These are phyloP conservation scores for Tilletia walkeri DNA, from an alignment of 1,284 basidiomycete genomes.

Conservation along the genomic window DNA sequence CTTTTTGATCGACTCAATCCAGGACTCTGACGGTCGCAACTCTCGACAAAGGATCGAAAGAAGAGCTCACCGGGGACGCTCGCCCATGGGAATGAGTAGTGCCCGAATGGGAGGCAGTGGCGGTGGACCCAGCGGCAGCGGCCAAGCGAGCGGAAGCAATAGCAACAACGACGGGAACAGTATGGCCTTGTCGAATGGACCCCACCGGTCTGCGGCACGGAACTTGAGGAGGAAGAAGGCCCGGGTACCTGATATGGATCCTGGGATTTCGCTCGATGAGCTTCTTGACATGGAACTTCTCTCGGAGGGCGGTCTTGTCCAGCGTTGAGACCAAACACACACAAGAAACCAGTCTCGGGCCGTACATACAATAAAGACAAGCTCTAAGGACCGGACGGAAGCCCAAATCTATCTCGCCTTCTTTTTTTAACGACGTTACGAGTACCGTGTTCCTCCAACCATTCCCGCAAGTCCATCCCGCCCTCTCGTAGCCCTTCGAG, in stretches of 20 bases:
- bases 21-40: constrained; percentile 14
- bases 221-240: not conserved
- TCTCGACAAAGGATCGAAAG: constrained; percentile 13
- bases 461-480: no score
- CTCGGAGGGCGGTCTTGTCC: constrained; percentile 15
- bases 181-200: no score
- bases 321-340: constrained; percentile 1
- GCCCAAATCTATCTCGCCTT: no score
- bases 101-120: constrained; percentile 13
- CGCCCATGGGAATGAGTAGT: not conserved
- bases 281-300: constrained; percentile 12
- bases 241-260: not conserved
- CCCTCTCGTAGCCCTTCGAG: no score
- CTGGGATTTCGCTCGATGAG: constrained; percentile 14
- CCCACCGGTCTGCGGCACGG: no score
- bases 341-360: no score
- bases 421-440: no score
- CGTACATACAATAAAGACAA: no score
- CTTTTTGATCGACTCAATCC: not conserved
- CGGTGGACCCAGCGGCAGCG: not conserved
- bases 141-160: not conserved
- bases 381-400: no score
- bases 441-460: no score
- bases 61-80: constrained; percentile 1
- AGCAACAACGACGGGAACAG: no score